Conservation (phyloP, 371 early-diverging fungal genomes). For the Scutellospora calospora region DNA sequence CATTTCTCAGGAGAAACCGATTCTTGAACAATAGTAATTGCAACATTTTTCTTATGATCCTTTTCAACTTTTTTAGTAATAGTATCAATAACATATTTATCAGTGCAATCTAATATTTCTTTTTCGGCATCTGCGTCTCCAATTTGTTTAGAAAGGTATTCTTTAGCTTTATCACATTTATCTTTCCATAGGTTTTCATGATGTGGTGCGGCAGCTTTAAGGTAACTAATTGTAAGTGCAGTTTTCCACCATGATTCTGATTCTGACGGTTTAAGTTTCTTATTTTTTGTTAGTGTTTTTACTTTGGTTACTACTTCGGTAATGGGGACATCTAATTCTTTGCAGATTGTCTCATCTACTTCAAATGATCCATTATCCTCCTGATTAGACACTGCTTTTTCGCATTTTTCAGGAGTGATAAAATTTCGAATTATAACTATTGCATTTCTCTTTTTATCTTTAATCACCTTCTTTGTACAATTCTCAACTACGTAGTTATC, state of each 20-base stretch:
- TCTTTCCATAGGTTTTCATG: neutral
- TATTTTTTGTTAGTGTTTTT: neutral
- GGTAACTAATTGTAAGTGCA: slow-evolving; percentile 2
- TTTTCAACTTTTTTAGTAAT: neutral
- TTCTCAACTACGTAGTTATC: slow-evolving; percentile 10
- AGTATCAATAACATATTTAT: neutral
- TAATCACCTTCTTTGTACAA: neutral
- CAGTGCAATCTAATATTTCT: neutral
- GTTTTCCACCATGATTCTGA: slow-evolving; percentile 16
- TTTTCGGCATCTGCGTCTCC: neutral
- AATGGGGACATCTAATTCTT: neutral
- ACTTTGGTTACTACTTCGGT: neutral
- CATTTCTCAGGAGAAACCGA: neutral
- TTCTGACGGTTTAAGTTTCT: neutral
- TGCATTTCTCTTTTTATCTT: neutral
- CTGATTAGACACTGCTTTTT: neutral
- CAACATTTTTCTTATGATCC: neutral
- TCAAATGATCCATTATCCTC: slow-evolving; percentile 19
- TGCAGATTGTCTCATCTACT: neutral
- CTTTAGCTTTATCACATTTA: neutral
- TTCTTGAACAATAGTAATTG: neutral
- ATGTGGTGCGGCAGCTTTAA: neutral
- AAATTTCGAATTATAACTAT: neutral
- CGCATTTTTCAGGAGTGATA: neutral
- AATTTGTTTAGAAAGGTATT: slow-evolving; percentile 16